Evolutionary conservation across 179 eudicot species (phyloP), one percentile per base, ranked within the genome.

Genomic region (Sideroxylon spinosum): DNA sequence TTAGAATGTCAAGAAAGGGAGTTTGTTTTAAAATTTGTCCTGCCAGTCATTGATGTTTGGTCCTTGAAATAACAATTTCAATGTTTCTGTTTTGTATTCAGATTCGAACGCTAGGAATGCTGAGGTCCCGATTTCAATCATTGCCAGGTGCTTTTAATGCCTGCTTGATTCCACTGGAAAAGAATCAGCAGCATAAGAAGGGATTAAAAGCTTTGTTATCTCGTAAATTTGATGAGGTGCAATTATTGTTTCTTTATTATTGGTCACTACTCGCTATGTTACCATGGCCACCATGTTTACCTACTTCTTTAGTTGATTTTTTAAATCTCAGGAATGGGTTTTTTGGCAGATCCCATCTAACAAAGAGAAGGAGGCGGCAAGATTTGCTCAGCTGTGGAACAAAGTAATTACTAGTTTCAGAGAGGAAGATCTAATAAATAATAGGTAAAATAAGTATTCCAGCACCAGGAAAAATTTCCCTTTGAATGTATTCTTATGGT

Each of bases 321-420:
- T 19, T 8, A 29, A 29, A 29, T 29, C 37, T 29, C 37, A 3
- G 37, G 37, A 29, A 29, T 29, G 1, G 13, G 74, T 26, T 23
- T 23, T 53, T 80, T 56, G 48, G 81, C 88, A 96, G 99, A 81
- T 91, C 76, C 37, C 37, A 29, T 87, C 93, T 66, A 91, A 85
- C 80, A 89, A 88, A 81, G 97, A 83, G 73, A 90, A 91, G 86
- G 92, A 89, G 82, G 94, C 93, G 10, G 98, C 97, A 6, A 87
- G 92, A 76, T 96, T 96, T 88, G 96, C 98, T 83, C 99, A 96
- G 79, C 76, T 96, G 75, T 96, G 99, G 99, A 96, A 96, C 79
- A 87, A 91, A 83, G 90, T 96, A 71, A 94, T 96, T 81, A 88
- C 90, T 76, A 90, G 94, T 81, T 96, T 94, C 80, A 94, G 98